Percentiles rank a stretch among this genome's conserved stretches.
phyloP scores from a whole-genome alignment of 345 rosid species.

The Citrus unshiu region DNA sequence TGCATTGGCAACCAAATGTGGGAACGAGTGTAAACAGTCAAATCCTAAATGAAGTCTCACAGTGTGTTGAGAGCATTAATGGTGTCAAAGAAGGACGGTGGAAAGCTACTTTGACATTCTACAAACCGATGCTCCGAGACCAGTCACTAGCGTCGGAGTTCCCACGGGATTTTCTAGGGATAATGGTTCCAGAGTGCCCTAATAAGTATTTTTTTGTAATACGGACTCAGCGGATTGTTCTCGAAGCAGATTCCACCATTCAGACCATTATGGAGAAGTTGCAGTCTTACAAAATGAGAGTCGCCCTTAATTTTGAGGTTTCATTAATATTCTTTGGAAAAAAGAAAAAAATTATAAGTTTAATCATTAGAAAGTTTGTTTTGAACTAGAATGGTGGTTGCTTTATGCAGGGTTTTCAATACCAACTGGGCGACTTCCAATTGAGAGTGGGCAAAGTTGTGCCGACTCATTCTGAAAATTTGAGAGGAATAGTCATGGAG shows the following conservation, averaged over 20 bases:
- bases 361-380: background rate
- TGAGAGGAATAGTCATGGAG: conserved; percentile 97
- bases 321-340: background rate
- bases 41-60: conserved; percentile 76
- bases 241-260: conserved; percentile 78
- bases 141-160: conserved; percentile 46
- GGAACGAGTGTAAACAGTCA: conserved; percentile 82
- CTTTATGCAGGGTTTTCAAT: conserved; percentile 71
- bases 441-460: conserved; percentile 90
- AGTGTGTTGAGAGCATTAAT: conserved; percentile 76
- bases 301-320: conserved; percentile 77
- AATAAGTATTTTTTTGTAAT: conserved; percentile 75
- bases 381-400: background rate
- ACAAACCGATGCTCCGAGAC: conserved; percentile 67
- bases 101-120: conserved; percentile 78
- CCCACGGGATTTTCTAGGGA: conserved; percentile 81
- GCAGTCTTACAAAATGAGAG: conserved; percentile 81
- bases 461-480: conserved; percentile 71
- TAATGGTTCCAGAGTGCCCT: conserved; percentile 74
- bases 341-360: too few species aligned
- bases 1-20: conserved; percentile 89
- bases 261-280: conserved; percentile 91
- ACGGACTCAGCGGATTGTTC: conserved; percentile 58
- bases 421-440: conserved; percentile 81
- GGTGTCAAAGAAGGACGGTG: conserved; percentile 88